phyloP scores from a whole-genome alignment of 164 flowering plant species.

The Vitis labrusca region DNA sequence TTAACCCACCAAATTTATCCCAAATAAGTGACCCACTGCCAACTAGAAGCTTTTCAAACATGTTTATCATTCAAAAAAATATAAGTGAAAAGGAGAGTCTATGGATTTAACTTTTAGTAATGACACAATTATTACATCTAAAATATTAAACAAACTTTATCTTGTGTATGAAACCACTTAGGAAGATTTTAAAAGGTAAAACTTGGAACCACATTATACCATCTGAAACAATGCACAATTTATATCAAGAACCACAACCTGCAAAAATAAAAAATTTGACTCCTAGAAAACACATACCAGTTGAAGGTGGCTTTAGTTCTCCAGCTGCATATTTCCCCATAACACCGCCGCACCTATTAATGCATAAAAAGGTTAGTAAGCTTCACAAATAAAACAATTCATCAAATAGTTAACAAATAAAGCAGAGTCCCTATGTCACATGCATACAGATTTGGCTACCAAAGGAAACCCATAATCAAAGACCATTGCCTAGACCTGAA shows the following conservation, averaged over 20 bases:
- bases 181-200: neutral
- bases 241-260: neutral
- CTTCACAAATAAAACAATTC: conserved; percentile 6
- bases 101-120: too few relatives aligned
- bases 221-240: neutral
- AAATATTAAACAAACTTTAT: too few relatives aligned
- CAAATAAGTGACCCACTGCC: too few relatives aligned
- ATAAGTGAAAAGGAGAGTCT: too few relatives aligned
- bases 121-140: too few relatives aligned
- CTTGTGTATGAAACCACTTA: too few relatives aligned
- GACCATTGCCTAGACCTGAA: neutral
- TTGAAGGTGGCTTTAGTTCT: conserved; percentile 90
- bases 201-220: neutral
- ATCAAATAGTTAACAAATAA: neutral
- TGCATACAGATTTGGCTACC: neutral
- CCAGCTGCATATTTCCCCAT: conserved; percentile 97
- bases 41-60: too few relatives aligned
- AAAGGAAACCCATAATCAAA: conserved; percentile 1
- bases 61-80: too few relatives aligned
- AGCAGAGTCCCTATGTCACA: neutral
- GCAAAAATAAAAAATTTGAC: neutral
- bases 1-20: too few relatives aligned
- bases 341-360: conserved; percentile 91
- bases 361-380: conserved; percentile 10
- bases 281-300: conserved; percentile 40